Conservation (phyloP, 352 stramenopile genomes). For the Peronospora belbahrii region DNA sequence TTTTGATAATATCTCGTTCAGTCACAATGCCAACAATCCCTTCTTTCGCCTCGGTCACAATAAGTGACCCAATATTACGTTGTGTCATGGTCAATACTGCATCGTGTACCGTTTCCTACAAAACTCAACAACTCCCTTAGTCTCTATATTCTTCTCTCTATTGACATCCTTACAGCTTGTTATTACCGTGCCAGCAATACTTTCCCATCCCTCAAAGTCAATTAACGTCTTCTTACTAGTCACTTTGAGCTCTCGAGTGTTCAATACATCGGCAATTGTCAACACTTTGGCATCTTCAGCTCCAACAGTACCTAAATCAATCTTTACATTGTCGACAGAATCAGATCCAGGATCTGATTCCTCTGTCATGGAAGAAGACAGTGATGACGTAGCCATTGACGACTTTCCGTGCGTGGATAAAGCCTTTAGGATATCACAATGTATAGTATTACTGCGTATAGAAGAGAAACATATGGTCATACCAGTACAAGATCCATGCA, state of each 20-base stretch:
- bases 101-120: slow-evolving; percentile 70
- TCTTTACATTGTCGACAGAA: slow-evolving; percentile 28
- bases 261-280: slow-evolving; percentile 69
- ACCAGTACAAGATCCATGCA: slow-evolving; percentile 8
- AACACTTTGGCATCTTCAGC: slow-evolving; percentile 58
- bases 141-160: neutral
- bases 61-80: slow-evolving; percentile 71
- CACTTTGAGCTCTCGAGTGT: slow-evolving; percentile 45
- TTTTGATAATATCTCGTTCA: slow-evolving; percentile 74
- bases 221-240: slow-evolving; percentile 28
- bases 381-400: slow-evolving; percentile 3
- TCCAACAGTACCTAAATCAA: slow-evolving; percentile 44
- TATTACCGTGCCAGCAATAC: slow-evolving; percentile 50
- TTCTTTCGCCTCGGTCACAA: slow-evolving; percentile 63
- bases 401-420: slow-evolving; percentile 17
- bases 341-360: slow-evolving; percentile 10
- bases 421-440: slow-evolving; percentile 14
- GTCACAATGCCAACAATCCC: slow-evolving; percentile 81
- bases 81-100: slow-evolving; percentile 71
- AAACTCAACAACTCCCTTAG: neutral
- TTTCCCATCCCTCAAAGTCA: slow-evolving; percentile 72
- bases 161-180: neutral
- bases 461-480: neutral
- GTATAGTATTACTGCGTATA: neutral
- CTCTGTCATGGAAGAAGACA: neutral